Base-by-base conservation (phyloP, 352 stramenopile genomes). In the Globisporangium iwayamae region DNA sequence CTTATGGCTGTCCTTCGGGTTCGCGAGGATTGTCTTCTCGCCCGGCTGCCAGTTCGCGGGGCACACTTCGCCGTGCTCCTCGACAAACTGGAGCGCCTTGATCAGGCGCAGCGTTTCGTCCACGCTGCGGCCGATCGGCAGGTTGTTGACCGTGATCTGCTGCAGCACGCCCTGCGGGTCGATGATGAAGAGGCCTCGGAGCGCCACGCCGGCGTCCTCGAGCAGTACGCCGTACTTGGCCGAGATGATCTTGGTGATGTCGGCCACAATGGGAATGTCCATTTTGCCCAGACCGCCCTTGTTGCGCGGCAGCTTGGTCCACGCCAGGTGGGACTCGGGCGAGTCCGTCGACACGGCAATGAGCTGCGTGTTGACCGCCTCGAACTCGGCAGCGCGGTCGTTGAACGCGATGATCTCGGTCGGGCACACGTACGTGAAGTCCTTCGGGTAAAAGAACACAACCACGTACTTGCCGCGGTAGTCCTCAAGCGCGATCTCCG, bases 131-230 rank as follows among this genome's bases (percentile, higher is more conserved):
- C 92, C 92, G 56, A 98, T 94, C 11, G 92, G 89, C 67, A 97
- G 75, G 74, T 98, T 95, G 83, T 98, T 98, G 62, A 98, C 70
- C 47, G 89, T 96, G 59, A 92, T 91, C 70, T 96, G 87, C 70
- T 94, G 84, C 43, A 96, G 60, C 58, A 88, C 74, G 30, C 89
- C 91, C 57, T 97, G 75, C 43, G 84, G 83, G 70, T 98, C 89
- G 68, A 98, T 98, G 73, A 98, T 94, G 74, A 98, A 98, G 28
- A 98, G 81, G 1, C 90, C 94, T 47, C 91, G 88, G 25, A 97
- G 79, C 25, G 93, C 89, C 39, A 97, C 73, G 41, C 93, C 91
- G 2, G 76, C 78, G 58, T 93, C 75, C 61, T 95, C 83, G 16
- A 97, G 70, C 14, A 98, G 79, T 57, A 97, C 91, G 38, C 90